Base-by-base conservation (phyloP, 805 yeast genomes). In the Candida quercuum region DNA sequence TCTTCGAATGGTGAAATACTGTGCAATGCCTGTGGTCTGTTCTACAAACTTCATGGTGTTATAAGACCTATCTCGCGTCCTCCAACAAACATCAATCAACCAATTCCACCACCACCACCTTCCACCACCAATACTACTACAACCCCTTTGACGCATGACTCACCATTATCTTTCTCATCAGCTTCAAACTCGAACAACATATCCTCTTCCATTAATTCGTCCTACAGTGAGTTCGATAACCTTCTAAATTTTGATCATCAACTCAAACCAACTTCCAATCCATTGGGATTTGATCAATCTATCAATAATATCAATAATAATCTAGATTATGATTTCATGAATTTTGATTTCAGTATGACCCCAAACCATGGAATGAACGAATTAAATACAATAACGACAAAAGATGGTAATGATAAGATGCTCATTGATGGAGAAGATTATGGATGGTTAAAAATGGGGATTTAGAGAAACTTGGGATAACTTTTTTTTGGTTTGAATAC, bases 11-110 rank as follows among this genome's bases (percentile, higher is more conserved):
- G 97, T 2, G 81, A 85, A 49, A 88, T 95, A 0, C 64, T 91
- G 41, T 91, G 98, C 62, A 91, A 91, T 59, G 98, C 98, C 0
- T 91, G 98, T 66, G 98, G 98, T 1, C 66, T 91, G 41, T 91
- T 91, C 51, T 73, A 86, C 54, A 91, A 91, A 60, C 67, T 91
- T 17, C 97, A 91, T 53, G 97, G 96, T 11, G 89, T 86, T 4
- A 91, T 86, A 44, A 68, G 97, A 43, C 98, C 98, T 3, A 40
- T 48, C 32, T 25, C 42, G 5, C 16, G 33, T 22, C 33, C n/a
- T 17, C 40, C 26, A 27, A 14, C 18, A 27, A 28, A 17, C 39
- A 39, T 18, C 33, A 33, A 18, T 40, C 45, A 5, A 39, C 40
- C 6, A 25, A 10, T 25, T 25, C 28, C 14, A 11, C 8, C 11